Evolutionary conservation across 2,329 filamentous ascomycete species (phyloP), one percentile per base, ranked within the genome.

Genomic region (Penicillium sp.): DNA sequence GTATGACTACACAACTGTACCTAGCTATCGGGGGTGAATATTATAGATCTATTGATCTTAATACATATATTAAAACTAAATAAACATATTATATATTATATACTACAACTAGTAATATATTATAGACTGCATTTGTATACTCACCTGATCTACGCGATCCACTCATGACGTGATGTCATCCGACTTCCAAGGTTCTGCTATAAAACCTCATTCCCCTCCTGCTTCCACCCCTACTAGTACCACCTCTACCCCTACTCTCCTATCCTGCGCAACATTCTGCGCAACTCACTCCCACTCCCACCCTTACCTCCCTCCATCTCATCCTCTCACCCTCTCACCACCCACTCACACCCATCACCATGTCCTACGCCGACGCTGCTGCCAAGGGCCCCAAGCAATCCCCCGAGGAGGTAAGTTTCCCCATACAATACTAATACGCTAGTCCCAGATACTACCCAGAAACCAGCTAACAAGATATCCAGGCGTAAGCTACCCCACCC

Each of bases 301-400:
- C 24, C 13, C 23, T 26, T 23, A 26, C 18, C 24, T 21, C 5
- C 19, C 21, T 9, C 37, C 13, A 23, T 13, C 40, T 28, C 13
- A 13, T 31, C 3, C 14, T 29, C n/a, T 24, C 16, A 2, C 23
- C 1, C 24, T 45, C n/a, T 31, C 4, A 19, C 24, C 24, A 26
- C n/a, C 40, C n/a, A n/a, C 3, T 28, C 24, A 44, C 10, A 16
- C 33, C 24, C 8, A 13, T 29, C 55, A 70, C 46, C 50, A 80
- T 80, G 78, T 79, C 76, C 57, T 80, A 80, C 68, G 78, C 78
- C 59, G 71, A 77, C 63, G 75, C 74, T 65, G 77, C 77, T 50
- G 74, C 77, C 42, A 76, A 74, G 59, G 77, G 77, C 39, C 70
- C 77, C 7, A 76, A 77, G 63, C 78, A 81, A 64, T 68, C 74